Conservation (phyloP, 306 rosid species). For the Prinsepia uniflora region DNA sequence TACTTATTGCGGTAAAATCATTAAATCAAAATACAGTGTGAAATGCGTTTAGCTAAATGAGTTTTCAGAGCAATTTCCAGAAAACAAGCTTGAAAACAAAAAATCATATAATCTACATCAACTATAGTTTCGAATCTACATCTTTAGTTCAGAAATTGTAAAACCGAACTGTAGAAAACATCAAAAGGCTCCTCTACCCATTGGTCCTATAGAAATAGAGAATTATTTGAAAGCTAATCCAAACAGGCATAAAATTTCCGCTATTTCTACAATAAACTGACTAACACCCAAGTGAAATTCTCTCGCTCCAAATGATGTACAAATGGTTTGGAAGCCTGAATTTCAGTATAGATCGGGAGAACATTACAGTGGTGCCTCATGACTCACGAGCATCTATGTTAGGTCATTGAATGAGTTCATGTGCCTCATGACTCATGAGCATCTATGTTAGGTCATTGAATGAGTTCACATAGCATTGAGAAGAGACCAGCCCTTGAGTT, state of each 20-base stretch:
- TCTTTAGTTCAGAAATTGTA: not conserved
- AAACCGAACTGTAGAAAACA: not conserved
- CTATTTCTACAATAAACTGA: slow-evolving; percentile 30
- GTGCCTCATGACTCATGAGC: too few relatives aligned
- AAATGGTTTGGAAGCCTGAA: not conserved
- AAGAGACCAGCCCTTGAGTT: not conserved
- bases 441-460: not conserved
- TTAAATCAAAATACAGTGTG: not conserved
- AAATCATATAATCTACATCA: not conserved
- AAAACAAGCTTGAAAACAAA: not conserved
- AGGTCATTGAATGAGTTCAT: not conserved
- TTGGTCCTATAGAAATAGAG: not conserved
- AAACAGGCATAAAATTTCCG: slow-evolving; percentile 9
- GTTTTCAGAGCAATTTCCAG: not conserved
- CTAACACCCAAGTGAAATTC: not conserved
- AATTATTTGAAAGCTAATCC: not conserved
- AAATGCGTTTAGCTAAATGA: not conserved
- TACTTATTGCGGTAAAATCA: not conserved
- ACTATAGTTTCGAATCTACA: not conserved
- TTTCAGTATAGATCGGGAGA: not conserved
- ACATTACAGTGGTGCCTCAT: not conserved
- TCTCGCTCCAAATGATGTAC: not conserved
- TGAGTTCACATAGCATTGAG: not conserved
- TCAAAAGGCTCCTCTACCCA: not conserved
- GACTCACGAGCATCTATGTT: not conserved